Evolutionary conservation across 2,329 filamentous ascomycete species (phyloP).

Genomic region (Fusarium oxysporum): DNA sequence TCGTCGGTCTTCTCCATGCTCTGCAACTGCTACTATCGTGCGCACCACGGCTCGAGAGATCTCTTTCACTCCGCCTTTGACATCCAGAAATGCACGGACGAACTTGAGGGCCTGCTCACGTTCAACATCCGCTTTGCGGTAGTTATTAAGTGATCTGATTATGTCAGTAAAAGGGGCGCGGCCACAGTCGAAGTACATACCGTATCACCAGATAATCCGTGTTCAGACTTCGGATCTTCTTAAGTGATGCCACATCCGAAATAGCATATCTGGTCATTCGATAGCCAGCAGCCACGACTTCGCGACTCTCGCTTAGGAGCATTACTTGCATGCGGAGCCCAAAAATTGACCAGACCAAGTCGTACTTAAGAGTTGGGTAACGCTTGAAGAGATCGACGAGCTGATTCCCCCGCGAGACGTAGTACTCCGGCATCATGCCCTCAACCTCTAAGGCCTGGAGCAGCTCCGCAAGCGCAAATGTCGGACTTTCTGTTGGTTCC

Average conservation of each 20-base stretch:
- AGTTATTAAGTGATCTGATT: conserved; percentile 84
- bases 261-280: conserved; percentile 94
- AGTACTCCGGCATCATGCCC: conserved; percentile 92
- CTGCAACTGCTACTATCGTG: conserved; percentile 90
- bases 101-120: conserved; percentile 98
- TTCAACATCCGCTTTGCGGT: conserved; percentile 96
- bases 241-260: conserved; percentile 88
- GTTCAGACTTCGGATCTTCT: conserved; percentile 86
- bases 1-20: conserved; percentile 88
- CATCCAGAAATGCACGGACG: conserved; percentile 91
- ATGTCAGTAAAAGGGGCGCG: conserved; percentile 19
- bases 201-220: conserved; percentile 91
- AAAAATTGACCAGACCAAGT: conserved; percentile 95
- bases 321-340: conserved; percentile 94
- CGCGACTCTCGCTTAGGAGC: conserved; percentile 93
- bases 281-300: conserved; percentile 95
- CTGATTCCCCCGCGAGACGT: conserved; percentile 90
- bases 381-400: conserved; percentile 97
- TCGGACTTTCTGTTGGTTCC: conserved; percentile 84
- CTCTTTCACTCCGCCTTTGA: conserved; percentile 91
- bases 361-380: conserved; percentile 93
- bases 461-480: conserved; percentile 89
- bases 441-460: conserved; percentile 89
- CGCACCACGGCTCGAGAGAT: conserved; percentile 88
- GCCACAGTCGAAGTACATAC: conserved; percentile 30